A percentile compares a stretch with the other conserved stretches of the same genome.
These are phyloP conservation scores for Dictyostelium purpureum DNA, from an alignment of 78 protist species.

Conservation along the genomic window DNA sequence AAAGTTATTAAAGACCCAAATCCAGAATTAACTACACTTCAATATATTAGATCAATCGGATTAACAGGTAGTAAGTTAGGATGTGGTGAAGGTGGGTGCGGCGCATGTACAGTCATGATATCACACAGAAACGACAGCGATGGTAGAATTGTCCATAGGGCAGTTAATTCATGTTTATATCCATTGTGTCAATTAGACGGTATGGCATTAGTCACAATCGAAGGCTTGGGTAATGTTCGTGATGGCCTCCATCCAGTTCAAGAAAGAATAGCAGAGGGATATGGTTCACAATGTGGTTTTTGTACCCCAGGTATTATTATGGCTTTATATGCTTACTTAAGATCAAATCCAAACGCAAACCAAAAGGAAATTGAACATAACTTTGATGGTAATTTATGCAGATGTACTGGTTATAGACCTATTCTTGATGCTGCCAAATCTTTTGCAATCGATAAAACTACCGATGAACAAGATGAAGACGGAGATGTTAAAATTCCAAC, in stretches of 20 bases:
- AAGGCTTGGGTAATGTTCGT: constrained; percentile 86
- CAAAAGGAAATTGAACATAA: constrained; percentile 77
- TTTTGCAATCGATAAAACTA: background rate
- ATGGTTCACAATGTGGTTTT: constrained; percentile 97
- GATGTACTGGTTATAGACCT: constrained; percentile 98
- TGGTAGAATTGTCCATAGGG: constrained; percentile 54
- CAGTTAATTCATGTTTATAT: constrained; percentile 88
- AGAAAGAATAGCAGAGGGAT: constrained; percentile 58
- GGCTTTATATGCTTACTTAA: constrained; percentile 74
- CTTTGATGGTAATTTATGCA: constrained; percentile 96
- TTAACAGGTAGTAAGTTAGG: constrained; percentile 94
- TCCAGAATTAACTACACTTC: constrained; percentile 28
- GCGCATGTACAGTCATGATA: constrained; percentile 96
- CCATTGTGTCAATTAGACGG: constrained; percentile 90
- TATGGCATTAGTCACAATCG: constrained; percentile 89
- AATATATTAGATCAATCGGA: constrained; percentile 44
- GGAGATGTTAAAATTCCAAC: background rate
- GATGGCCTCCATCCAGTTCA: constrained; percentile 76
- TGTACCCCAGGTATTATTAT: constrained; percentile 95
- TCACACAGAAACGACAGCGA: background rate
- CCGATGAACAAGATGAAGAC: background rate
- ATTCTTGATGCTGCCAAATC: constrained; percentile 91
- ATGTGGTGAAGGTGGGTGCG: constrained; percentile 98
- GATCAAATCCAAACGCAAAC: constrained; percentile 38
- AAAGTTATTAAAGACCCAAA: constrained; percentile 17